Conservation (phyloP, 2,329 filamentous ascomycete genomes). For the Cadophora sp. region DNA sequence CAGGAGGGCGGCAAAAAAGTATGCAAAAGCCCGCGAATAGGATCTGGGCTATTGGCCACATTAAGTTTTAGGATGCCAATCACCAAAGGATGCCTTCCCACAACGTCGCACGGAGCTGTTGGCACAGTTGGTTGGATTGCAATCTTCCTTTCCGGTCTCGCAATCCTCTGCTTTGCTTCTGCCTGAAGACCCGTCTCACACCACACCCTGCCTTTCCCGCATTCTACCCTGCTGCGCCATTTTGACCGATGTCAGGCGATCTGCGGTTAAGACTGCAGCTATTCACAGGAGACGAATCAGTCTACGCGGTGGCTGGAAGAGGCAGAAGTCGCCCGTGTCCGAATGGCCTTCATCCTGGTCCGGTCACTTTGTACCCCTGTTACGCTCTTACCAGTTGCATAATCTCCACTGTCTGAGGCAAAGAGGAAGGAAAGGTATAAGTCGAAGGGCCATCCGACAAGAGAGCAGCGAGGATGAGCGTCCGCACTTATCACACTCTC, state of each 20-base stretch:
- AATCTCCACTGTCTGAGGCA: slow-evolving; percentile 32
- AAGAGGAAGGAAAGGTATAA: slow-evolving; percentile 29
- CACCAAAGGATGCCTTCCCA: background rate
- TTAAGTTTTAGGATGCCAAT: slow-evolving; percentile 7
- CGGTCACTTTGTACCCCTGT: slow-evolving; percentile 28
- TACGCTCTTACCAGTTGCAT: slow-evolving; percentile 26
- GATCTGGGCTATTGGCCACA: background rate
- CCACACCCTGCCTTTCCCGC: slow-evolving; percentile 12
- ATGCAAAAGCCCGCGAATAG: slow-evolving; percentile 14
- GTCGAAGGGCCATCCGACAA: slow-evolving; percentile 17
- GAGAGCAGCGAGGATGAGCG: background rate
- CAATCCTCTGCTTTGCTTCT: slow-evolving; percentile 26
- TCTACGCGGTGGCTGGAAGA: slow-evolving; percentile 24
- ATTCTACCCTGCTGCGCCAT: slow-evolving; percentile 27
- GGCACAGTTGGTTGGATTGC: slow-evolving; percentile 5
- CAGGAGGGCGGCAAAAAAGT: background rate
- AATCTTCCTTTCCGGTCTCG: slow-evolving; percentile 27
- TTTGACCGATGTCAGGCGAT: slow-evolving; percentile 34
- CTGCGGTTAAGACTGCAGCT: slow-evolving; percentile 23
- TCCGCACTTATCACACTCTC: slow-evolving; percentile 16
- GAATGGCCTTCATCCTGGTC: slow-evolving; percentile 28
- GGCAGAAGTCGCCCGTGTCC: slow-evolving; percentile 8
- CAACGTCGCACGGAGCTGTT: background rate
- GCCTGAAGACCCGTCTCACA: slow-evolving; percentile 24
- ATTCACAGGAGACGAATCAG: slow-evolving; percentile 28